Evolutionary conservation across 2,329 filamentous ascomycete genomes (phyloP).

Genomic region (Trichoderma polysporum): DNA sequence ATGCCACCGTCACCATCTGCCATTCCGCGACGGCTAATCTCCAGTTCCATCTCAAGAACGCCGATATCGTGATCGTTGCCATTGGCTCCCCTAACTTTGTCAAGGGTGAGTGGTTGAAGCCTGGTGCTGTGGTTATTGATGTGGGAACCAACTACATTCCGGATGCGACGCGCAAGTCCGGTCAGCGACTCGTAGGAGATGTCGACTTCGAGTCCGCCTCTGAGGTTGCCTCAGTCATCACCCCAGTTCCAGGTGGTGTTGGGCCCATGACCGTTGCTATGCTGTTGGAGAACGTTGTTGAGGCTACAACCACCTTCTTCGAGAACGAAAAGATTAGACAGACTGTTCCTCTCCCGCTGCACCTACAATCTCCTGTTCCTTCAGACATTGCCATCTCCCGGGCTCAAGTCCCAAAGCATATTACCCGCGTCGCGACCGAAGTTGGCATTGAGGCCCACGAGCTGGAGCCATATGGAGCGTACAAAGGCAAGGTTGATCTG

Average conservation of each 20-base stretch:
- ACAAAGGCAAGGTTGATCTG: constrained; percentile 94
- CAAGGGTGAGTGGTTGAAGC: constrained; percentile 94
- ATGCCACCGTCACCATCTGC: constrained; percentile 95
- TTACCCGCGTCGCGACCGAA: constrained; percentile 80
- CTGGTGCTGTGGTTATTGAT: constrained; percentile 92
- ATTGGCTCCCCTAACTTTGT: constrained; percentile 87
- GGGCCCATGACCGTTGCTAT: constrained; percentile 99
- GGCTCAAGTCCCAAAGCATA: constrained; percentile 85
- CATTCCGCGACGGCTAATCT: constrained; percentile 83
- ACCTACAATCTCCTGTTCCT: constrained; percentile 77
- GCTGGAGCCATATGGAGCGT: constrained; percentile 88
- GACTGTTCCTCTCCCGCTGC: constrained; percentile 80
- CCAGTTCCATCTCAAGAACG: constrained; percentile 71
- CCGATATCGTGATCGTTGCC: constrained; percentile 88
- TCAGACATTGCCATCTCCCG: constrained; percentile 93
- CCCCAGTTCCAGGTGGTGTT: constrained; percentile 93
- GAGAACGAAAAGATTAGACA: constrained; percentile 78
- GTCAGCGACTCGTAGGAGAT: constrained; percentile 88
- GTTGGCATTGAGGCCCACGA: constrained; percentile 86
- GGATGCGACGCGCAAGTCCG: constrained; percentile 87
- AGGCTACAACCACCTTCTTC: constrained; percentile 78
- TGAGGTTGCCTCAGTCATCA: constrained; percentile 88
- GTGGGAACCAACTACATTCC: constrained; percentile 96
- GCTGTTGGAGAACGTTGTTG: constrained; percentile 93
- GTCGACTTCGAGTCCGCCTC: constrained; percentile 86